These are phyloP conservation scores for Saccharomycopsis capsularis DNA, from an alignment of 805 yeast genomes.

Conservation along the genomic window DNA sequence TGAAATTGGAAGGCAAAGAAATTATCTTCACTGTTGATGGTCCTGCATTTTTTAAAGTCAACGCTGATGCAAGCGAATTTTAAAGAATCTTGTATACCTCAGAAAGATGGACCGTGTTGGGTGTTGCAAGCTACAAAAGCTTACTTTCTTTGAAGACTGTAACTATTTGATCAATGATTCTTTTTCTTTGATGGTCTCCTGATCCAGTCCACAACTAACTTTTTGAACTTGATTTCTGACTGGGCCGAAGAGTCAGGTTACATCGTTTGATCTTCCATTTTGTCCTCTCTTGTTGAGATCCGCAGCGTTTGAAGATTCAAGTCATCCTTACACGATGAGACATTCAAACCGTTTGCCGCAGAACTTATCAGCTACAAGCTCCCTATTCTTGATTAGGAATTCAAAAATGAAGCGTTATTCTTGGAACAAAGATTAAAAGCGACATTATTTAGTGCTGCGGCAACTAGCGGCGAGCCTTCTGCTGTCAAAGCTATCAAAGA, in stretches of 20 bases:
- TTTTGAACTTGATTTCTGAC: conserved; percentile 50
- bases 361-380: conserved; percentile 51
- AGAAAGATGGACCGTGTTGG: conserved; percentile 63
- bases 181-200: conserved; percentile 62
- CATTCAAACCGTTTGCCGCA: conserved; percentile 45
- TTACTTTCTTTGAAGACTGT: conserved; percentile 64
- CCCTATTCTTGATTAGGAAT: conserved; percentile 56
- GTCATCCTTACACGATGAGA: conserved; percentile 35
- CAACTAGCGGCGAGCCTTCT: conserved; percentile 41
- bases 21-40: conserved; percentile 39
- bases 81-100: conserved; percentile 66
- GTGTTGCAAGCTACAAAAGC: conserved; percentile 39
- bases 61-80: conserved; percentile 68
- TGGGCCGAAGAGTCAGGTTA: conserved; percentile 56
- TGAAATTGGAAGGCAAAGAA: conserved; percentile 47
- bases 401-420: conserved; percentile 48
- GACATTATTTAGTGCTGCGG: conserved; percentile 54
- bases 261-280: conserved; percentile 63
- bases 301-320: conserved; percentile 52
- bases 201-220: conserved; percentile 54
- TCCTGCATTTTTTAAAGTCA: conserved; percentile 54
- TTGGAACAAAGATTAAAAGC: conserved; percentile 62
- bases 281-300: conserved; percentile 41
- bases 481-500: conserved; percentile 33
- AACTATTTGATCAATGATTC: conserved; percentile 80